Evolutionary conservation across 73 alveolate species (phyloP), one percentile per base, ranked within the genome.

Genomic region (Diophrys sp.): DNA sequence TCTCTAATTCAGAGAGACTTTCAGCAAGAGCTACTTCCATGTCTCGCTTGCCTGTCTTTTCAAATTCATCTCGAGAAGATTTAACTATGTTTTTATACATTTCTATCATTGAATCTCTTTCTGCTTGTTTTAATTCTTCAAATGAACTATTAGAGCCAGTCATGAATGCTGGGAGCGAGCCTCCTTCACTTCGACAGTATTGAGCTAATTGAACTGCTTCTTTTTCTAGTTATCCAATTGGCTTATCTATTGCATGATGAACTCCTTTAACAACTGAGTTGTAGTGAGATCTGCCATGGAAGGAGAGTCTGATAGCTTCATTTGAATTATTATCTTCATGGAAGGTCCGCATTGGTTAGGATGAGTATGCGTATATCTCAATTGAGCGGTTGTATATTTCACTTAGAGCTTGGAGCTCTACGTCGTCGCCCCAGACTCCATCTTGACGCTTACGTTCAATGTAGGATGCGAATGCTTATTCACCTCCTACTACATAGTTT

Each of bases 371-470:
- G 90, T 95, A 97, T 25, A 97, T 95, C 77, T 96, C 99, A 29
- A 97, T 95, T 14, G 99, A 98, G 26, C 97, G 80, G 80, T 94
- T 89, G 84, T 97, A 97, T 31, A 97, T 86, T 81, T 97, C 98
- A 62, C 97, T 81, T 55, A 97, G 74, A 0, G 99, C 99, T 74
- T 96, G 91, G 18, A 97, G 78, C 85, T 97, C 99, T 2, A 97
- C 88, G 80, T 97, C 98, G 75, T 97, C 99, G n/a, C 99, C 99
- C 99, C 99, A 97, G 25, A 88, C 98, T 0, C 98, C 98, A 79
- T 86, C 91, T 71, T 87, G 74, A 29, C 97, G 56, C 87, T 93
- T 92, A 81, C 84, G 79, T 57, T 90, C 82, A 24, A 97, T 75
- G 67, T 97, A 97, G 33, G 84, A 67, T 34, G 96, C 98, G 74